Conservation (phyloP, 2,329 filamentous ascomycete genomes). For the Fusarium nematophilum region DNA sequence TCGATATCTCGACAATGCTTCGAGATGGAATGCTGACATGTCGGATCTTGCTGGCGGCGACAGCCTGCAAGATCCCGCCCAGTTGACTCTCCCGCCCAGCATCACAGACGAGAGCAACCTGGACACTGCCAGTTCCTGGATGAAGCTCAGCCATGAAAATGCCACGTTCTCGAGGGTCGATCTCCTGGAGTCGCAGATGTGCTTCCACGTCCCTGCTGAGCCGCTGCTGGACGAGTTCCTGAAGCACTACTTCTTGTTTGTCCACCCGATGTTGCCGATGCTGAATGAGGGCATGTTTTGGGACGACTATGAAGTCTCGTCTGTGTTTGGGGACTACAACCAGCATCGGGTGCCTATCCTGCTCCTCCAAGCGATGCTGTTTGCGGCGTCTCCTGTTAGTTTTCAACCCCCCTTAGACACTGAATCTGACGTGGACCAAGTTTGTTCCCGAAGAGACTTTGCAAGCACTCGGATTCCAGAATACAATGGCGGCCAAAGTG, state of each 20-base stretch:
- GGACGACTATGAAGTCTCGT: constrained; percentile 29
- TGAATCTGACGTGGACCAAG: constrained; percentile 11
- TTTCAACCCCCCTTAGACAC: too few relatives aligned
- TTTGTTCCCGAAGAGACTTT: constrained; percentile 29
- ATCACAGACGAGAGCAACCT: too few relatives aligned
- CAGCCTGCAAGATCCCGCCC: too few relatives aligned
- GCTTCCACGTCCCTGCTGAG: constrained; percentile 33
- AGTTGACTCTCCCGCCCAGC: too few relatives aligned
- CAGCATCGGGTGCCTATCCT: constrained; percentile 21
- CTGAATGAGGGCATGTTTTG: constrained; percentile 35
- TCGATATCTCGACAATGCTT: too few relatives aligned
- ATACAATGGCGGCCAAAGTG: constrained; percentile 30
- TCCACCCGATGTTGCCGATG: constrained; percentile 31
- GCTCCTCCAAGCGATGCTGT: constrained; percentile 34
- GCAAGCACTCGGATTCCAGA: constrained; percentile 26
- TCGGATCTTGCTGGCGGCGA: too few relatives aligned
- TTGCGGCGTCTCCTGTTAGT: constrained; percentile 35
- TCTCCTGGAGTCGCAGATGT: constrained; percentile 28
- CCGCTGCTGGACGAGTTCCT: constrained; percentile 35
- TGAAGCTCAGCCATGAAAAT: too few relatives aligned
- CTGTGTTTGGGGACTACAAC: too few relatives aligned
- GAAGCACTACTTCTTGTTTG: constrained; percentile 35
- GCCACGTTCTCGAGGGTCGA: too few relatives aligned
- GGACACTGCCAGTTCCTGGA: too few relatives aligned
- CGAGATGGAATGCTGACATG: too few relatives aligned